A percentile compares a stretch with the other conserved stretches of the same genome.
phyloP scores from a whole-genome alignment of 768 basidiomycete genomes.

The Strobilomyces confusus region DNA sequence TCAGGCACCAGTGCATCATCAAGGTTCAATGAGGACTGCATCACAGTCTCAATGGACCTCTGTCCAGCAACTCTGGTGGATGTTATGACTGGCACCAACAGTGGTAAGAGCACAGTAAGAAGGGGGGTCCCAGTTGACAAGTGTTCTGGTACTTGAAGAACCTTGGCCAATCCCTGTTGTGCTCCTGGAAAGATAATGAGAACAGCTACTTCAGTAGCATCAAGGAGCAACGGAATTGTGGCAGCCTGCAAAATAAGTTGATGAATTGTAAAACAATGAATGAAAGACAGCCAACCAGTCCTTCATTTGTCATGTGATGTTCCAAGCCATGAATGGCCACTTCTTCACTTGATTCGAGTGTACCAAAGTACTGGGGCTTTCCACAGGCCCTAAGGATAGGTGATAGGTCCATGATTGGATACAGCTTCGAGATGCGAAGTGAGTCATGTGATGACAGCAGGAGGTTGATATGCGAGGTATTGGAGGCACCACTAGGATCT shows the following conservation, averaged over 20 bases:
- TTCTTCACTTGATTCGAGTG: conserved; percentile 41
- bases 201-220: conserved; percentile 45
- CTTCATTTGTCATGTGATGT: conserved; percentile 42
- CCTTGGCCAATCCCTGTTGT: conserved; percentile 31
- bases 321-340: conserved; percentile 39
- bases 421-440: conserved; percentile 44
- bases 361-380: conserved; percentile 49
- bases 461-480: conserved; percentile 48
- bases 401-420: conserved; percentile 45
- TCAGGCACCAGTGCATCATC: not conserved
- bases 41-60: conserved; percentile 11
- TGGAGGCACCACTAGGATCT: conserved; percentile 40
- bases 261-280: not conserved
- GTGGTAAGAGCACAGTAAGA: conserved; percentile 27
- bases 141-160: conserved; percentile 40
- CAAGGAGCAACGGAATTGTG: conserved; percentile 44
- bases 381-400: conserved; percentile 48
- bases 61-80: conserved; percentile 13
- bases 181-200: conserved; percentile 52
- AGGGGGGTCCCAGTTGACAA: conserved; percentile 15
- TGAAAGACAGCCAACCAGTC: conserved; percentile 38
- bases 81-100: conserved; percentile 15
- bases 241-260: conserved; percentile 39
- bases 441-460: conserved; percentile 39
- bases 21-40: not conserved